These are phyloP conservation scores for Salix koriyanagi DNA, from an alignment of 345 rosid genomes.

Conservation along the genomic window DNA sequence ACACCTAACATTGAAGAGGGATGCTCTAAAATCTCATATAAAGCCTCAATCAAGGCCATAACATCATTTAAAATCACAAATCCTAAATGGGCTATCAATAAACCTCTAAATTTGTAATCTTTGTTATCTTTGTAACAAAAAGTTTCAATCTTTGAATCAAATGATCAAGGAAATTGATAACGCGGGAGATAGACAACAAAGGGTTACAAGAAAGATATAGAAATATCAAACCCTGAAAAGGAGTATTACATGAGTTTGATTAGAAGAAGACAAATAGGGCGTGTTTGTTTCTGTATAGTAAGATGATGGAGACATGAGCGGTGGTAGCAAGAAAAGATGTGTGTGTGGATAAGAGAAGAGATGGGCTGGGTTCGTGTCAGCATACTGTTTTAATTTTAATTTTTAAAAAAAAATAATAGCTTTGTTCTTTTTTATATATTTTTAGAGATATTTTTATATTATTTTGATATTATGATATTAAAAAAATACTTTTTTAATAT, in stretches of 20 bases:
- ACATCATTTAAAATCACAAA: background rate
- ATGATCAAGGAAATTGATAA: background rate
- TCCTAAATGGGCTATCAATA: background rate
- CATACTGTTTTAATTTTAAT: background rate
- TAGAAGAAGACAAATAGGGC: background rate
- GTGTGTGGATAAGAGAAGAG: background rate
- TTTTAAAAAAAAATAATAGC: no score
- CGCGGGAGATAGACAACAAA: background rate
- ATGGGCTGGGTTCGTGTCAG: background rate
- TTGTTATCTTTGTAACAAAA: background rate
- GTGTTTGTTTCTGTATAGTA: background rate
- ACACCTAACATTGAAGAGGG: slow-evolving; percentile 22
- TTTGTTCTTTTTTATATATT: no score
- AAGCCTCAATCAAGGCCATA: slow-evolving; percentile 32
- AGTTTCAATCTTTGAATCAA: background rate
- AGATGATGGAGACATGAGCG: background rate
- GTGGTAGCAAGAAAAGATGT: background rate
- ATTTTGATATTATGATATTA: no score
- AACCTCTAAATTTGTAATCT: background rate
- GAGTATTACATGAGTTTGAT: background rate
- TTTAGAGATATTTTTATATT: no score
- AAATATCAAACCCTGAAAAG: background rate
- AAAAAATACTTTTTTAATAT: no score
- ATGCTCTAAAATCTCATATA: background rate
- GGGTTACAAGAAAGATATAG: background rate